Conservation (phyloP, 805 yeast species). For the Candida namnaoensis region DNA sequence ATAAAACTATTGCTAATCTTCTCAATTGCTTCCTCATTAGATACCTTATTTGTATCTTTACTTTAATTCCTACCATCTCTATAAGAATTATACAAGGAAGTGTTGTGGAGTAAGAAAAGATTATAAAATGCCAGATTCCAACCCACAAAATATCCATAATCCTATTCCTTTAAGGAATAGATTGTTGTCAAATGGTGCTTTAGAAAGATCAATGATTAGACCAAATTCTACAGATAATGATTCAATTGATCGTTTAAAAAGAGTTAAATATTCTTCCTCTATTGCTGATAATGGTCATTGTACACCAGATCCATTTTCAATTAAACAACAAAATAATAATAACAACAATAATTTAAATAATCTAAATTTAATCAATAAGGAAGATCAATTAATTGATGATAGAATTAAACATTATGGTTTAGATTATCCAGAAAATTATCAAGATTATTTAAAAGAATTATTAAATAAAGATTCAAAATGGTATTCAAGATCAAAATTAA, state of each 20-base stretch:
- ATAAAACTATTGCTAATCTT: too few relatives aligned
- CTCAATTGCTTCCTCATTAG: too few relatives aligned
- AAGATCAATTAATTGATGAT: slow-evolving; percentile 14
- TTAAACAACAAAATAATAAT: too few relatives aligned
- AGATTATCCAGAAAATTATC: slow-evolving; percentile 40
- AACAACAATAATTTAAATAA: too few relatives aligned
- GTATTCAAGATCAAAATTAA: slow-evolving; percentile 26
- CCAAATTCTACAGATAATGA: slow-evolving; percentile 9
- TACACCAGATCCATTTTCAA: too few relatives aligned
- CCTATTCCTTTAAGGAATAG: slow-evolving; percentile 16
- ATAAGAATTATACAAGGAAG: too few relatives aligned
- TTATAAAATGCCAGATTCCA: slow-evolving; percentile 1
- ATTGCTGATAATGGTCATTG: too few relatives aligned
- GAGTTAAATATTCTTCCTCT: slow-evolving; percentile 1
- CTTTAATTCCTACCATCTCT: too few relatives aligned
- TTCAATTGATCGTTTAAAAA: neutral
- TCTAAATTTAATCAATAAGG: slow-evolving; percentile 1
- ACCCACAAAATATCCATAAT: slow-evolving; percentile 8
- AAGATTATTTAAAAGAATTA: slow-evolving; percentile 19
- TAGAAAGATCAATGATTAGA: slow-evolving; percentile 2
- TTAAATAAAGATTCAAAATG: slow-evolving; percentile 28
- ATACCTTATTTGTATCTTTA: too few relatives aligned
- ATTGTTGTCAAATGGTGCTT: neutral
- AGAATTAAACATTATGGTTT: slow-evolving; percentile 34
- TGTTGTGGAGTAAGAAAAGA: too few relatives aligned